Percentiles rank a stretch among this genome's conserved stretches.
Conservation (phyloP, 768 basidiomycete species). For the Porphyrellus cyaneotinctus region DNA sequence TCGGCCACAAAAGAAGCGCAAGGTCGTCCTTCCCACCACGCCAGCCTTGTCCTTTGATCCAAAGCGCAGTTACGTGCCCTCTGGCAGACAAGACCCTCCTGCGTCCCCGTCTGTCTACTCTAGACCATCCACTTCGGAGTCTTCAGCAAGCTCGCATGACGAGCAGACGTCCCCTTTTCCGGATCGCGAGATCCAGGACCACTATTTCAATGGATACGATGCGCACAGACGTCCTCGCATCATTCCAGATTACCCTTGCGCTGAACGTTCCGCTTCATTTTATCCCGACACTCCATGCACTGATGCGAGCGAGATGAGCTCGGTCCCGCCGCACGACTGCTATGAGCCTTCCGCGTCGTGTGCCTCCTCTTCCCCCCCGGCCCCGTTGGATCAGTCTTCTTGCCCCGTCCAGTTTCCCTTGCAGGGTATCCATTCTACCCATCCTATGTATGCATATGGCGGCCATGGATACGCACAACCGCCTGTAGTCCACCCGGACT, state of each 20-base stretch:
- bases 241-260: slow-evolving; percentile 4
- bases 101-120: slow-evolving; percentile 3
- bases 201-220: slow-evolving; percentile 10
- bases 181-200: slow-evolving; percentile 9
- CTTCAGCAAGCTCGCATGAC: slow-evolving; percentile 9
- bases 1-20: slow-evolving; percentile 24
- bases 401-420: slow-evolving; percentile 8
- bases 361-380: slow-evolving; percentile 24
- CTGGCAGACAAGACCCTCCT: slow-evolving; percentile 20
- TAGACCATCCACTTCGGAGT: slow-evolving; percentile 9
- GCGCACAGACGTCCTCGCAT: slow-evolving; percentile 17
- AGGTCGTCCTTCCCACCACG: slow-evolving; percentile 15
- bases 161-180: slow-evolving; percentile 5
- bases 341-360: slow-evolving; percentile 21
- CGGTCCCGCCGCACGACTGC: slow-evolving; percentile 9
- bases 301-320: slow-evolving; percentile 12
- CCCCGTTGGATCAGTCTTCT: slow-evolving; percentile 23
- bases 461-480: slow-evolving; percentile 5
- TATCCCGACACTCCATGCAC: slow-evolving; percentile 11
- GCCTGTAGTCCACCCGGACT: slow-evolving; percentile 11
- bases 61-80: slow-evolving; percentile 15
- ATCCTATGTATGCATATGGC: slow-evolving; percentile 2
- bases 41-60: slow-evolving; percentile 22
- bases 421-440: not conserved
- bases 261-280: slow-evolving; percentile 5